Percentiles rank a stretch among this genome's conserved stretches.
These are phyloP conservation scores for Brettanomyces sp. DNA, from an alignment of 805 yeast species.

Conservation along the genomic window DNA sequence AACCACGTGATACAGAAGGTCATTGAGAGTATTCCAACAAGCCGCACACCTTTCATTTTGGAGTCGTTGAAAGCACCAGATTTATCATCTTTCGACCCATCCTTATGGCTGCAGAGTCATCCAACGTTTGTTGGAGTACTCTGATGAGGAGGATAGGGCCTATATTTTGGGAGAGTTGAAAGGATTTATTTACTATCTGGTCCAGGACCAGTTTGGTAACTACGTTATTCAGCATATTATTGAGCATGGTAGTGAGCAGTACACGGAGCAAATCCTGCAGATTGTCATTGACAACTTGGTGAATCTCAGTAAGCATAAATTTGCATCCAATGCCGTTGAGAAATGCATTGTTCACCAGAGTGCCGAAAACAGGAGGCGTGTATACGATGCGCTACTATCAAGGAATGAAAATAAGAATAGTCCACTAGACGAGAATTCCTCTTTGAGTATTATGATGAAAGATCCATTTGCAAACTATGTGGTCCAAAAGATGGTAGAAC, in stretches of 20 bases:
- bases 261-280: slow-evolving; percentile 48
- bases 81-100: slow-evolving; percentile 83
- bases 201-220: slow-evolving; percentile 96
- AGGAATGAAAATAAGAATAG: slow-evolving; percentile 35
- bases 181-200: slow-evolving; percentile 60
- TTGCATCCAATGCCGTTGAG: slow-evolving; percentile 96
- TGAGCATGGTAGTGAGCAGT: slow-evolving; percentile 64
- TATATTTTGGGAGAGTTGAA: slow-evolving; percentile 64
- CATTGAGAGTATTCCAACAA: slow-evolving; percentile 76
- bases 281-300: slow-evolving; percentile 58
- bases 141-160: slow-evolving; percentile 54
- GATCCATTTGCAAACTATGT: slow-evolving; percentile 98
- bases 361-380: slow-evolving; percentile 46
- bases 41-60: slow-evolving; percentile 59
- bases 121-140: slow-evolving; percentile 82
- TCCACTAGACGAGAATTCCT: slow-evolving; percentile 50
- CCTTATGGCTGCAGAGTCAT: slow-evolving; percentile 97
- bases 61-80: slow-evolving; percentile 59
- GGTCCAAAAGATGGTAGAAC: slow-evolving; percentile 86
- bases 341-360: slow-evolving; percentile 77
- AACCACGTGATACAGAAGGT: slow-evolving; percentile 96
- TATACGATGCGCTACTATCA: slow-evolving; percentile 59
- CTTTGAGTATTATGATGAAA: slow-evolving; percentile 87
- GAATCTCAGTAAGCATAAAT: slow-evolving; percentile 86
- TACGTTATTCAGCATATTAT: slow-evolving; percentile 94